Conservation (phyloP, 768 basidiomycete species). For the Podaxis rugospora region DNA sequence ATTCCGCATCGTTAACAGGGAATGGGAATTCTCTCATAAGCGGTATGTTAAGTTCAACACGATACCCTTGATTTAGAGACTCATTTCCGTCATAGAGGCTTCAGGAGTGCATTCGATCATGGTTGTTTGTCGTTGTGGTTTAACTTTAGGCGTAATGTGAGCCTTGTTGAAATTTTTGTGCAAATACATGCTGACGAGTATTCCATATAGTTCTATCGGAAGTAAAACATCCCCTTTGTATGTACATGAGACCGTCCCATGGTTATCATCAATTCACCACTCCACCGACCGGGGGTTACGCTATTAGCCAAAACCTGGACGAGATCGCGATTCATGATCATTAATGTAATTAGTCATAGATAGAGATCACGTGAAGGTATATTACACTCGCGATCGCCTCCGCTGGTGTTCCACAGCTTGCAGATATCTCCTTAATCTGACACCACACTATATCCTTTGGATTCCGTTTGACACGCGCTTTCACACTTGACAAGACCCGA, state of each 20-base stretch:
- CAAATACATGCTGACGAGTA: conserved; percentile 13
- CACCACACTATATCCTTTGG: not conserved
- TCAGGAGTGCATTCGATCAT: conserved; percentile 94
- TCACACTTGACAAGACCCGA: conserved; percentile 5
- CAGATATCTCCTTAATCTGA: not conserved
- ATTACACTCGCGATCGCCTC: conserved; percentile 10
- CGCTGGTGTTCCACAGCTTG: not conserved
- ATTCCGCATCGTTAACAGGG: conserved; percentile 94
- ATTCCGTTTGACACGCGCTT: conserved; percentile 13
- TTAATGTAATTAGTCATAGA: conserved; percentile 11
- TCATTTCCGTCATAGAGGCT: conserved; percentile 55
- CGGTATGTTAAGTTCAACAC: conserved; percentile 49
- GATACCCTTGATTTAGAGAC: not conserved
- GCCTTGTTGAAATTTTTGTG: conserved; percentile 24
- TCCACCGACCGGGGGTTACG: not conserved
- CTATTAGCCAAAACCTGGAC: not conserved
- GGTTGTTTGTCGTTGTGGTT: conserved; percentile 96
- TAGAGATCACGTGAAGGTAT: conserved; percentile 16
- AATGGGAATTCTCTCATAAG: conserved; percentile 99
- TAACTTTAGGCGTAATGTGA: conserved; percentile 89
- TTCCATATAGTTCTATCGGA: conserved; percentile 68
- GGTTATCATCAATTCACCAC: not conserved
- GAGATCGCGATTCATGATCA: not conserved
- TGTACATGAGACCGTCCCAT: not conserved
- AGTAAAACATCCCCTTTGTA: conserved; percentile 34